Base-by-base conservation (phyloP, 345 rosid genomes). In the Noccaea caerulescens region DNA sequence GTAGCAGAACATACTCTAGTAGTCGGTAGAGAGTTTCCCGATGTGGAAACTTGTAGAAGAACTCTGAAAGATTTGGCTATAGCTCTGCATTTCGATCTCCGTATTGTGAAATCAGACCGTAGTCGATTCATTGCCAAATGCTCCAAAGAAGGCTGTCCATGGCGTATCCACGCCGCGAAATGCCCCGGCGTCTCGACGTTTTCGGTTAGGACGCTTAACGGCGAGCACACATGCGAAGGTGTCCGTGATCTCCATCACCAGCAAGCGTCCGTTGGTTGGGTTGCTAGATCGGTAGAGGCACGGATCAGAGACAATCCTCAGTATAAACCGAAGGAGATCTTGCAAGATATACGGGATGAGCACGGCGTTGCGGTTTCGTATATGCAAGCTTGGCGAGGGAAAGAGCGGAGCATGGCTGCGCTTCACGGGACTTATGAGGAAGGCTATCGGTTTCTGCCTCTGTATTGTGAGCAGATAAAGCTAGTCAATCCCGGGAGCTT, bases 311-410 rank as follows among this genome's bases (percentile, higher is more conserved):
- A 92, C 73, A 94, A 94, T 73, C 99, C 99, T 12, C 99, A 84
- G 69, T 94, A 85, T 77, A 94, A 92, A 75, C 99, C 99, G 0
- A 92, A 92, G 70, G 93, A 94, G 81, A 94, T 94, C 49, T 80
- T 94, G 79, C 97, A 94, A 78, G 98, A 90, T 63, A 94, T 94
- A 69, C 87, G 93, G 4, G 98, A 94, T 45, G 84, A 84, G 77
- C 99, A 94, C 78, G 99, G 99, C 18, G 99, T 94, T 80, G 93
- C 95, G 2, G 99, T 94, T 55, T 94, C 99, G 66, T 94, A 94
- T 73, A 94, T 94, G 99, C 99, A 94, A 79, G 99, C 99, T 54
- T 94, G 99, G 99, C 99, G 99, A 1, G 99, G 99, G 72, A 94
- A 94, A 80, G 99, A 94, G 79, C 88, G 99, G 11, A 87, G 96